Percentiles rank a stretch among this genome's conserved stretches.
Conservation (phyloP, 495 filamentous ascomycete species). For the Cetradonia linearis region DNA sequence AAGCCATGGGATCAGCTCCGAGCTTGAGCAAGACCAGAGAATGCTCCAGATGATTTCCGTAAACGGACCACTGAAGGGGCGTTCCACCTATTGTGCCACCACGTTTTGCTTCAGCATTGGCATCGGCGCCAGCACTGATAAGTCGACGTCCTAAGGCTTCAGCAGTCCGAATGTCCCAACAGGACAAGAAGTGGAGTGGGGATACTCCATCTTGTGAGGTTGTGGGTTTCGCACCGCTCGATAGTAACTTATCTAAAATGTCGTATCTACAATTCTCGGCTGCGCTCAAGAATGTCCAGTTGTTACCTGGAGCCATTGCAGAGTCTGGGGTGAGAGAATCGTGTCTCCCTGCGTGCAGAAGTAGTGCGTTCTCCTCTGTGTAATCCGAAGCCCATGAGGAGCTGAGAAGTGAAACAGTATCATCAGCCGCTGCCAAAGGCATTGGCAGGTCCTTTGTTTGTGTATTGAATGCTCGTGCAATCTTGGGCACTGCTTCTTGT, state of each 20-base stretch:
- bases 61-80: conserved; percentile 26
- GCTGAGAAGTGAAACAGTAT: conserved; percentile 5
- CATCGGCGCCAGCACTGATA: conserved; percentile 26
- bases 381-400: conserved; percentile 17
- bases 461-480: conserved; percentile 18
- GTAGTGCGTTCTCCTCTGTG: not conserved
- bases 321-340: not conserved
- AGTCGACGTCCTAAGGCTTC: conserved; percentile 22
- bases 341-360: not conserved
- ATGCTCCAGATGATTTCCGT: conserved; percentile 22
- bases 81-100: conserved; percentile 26
- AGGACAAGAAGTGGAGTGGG: conserved; percentile 24
- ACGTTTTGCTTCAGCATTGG: conserved; percentile 25
- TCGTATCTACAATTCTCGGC: conserved; percentile 24
- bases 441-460: not conserved
- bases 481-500: conserved; percentile 21
- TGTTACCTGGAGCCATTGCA: not conserved
- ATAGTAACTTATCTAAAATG: conserved; percentile 16
- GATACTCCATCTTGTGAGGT: conserved; percentile 25
- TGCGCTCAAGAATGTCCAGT: conserved; percentile 18
- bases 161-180: conserved; percentile 22
- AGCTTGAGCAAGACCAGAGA: conserved; percentile 23
- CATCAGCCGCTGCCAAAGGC: not conserved
- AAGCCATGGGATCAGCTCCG: conserved; percentile 23
- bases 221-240: conserved; percentile 9